Base-by-base conservation (phyloP, 805 yeast species). In the Candida ulmi region DNA sequence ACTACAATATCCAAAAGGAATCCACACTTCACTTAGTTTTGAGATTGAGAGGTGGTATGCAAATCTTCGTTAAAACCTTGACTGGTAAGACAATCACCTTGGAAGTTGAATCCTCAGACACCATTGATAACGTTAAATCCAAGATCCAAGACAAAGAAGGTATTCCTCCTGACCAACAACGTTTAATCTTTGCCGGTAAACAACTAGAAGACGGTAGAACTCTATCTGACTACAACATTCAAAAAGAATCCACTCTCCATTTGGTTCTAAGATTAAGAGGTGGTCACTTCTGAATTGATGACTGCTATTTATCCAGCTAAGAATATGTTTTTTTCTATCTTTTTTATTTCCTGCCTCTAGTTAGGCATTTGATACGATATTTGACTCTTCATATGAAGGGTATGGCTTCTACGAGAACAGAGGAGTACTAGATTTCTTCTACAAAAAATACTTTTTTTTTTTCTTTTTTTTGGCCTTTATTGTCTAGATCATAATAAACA, bases 81-180 rank as follows among this genome's bases (percentile, higher is more conserved):
- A 76, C 81, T 19, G 81, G 81, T 61, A 76, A 75, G 64, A 76
- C 80, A 31, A 75, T 76, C 46, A 75, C 81, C 27, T 81, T 87
- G 62, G 95, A 87, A 79, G 96, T 87, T 67, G 96, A 87, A 79
- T 86, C 95, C 57, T 83, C 93, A 61, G 96, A 87, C 81, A 76
- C 80, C 36, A 76, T 76, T 47, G 80, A 76, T 59, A 76, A 75
- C 41, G 80, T 75, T 46, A 78, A 76, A 63, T 65, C 74, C 26
- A 78, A 78, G 63, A 78, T 78, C 45, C 84, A 78, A 62, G 84
- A 78, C 58, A 78, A 78, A 58, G 83, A 78, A 59, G 84, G 84
- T 52, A 78, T 78, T 52, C 84, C 84, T 48, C 83, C 84, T 40
- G 84, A 78, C 60, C 84, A 78, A 59, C 85, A 78, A 55, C 71